Base-by-base conservation (phyloP, 805 yeast species). In the Wickerhamomyces chaumierensis region DNA sequence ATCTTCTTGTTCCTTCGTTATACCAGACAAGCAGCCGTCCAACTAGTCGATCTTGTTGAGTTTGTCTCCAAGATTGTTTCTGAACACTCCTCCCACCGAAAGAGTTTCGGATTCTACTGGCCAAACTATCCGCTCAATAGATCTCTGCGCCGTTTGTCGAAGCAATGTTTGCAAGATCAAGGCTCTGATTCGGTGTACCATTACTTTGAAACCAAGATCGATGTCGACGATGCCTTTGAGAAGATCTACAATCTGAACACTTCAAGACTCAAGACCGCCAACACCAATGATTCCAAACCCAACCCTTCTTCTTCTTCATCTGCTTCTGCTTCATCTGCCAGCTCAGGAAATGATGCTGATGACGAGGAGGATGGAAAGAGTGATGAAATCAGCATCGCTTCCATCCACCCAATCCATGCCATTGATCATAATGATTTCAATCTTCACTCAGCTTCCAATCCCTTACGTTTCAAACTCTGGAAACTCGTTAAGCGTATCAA, bases 181-280 rank as follows among this genome's bases (percentile, higher is more conserved):
- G 75, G 75, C 16, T 65, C 69, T 2, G 63, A 63, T 19, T 57
- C 62, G n/a, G 63, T 66, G 7, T 56, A 62, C 16, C 59, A 63
- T 32, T 69, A 66, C 43, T 58, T 56, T 37, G 69, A 66, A 38
- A 56, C 68, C 1, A 64, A 65, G 39, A 35, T 53, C 14, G 73
- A 66, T 36, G 72, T 70, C 6, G 68, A 65, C 39, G 69, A 65
- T 37, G 62, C 69, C 1, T 68, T 70, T 44, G 66, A 62, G 35
- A 56, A 63, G 39, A 58, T 68, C 4, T 65, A 67, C 47, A 65
- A 66, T 40, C 45, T 63, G 18, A 66, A 67, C 43, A 67, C 73
- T 0, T 68, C 74, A 1, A 58, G 61, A 48, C n/a, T n/a, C n/a
- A n/a, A n/a, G n/a, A n/a, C n/a, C n/a, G n/a, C n/a, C n/a, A n/a